phyloP scores from a whole-genome alignment of 2,329 filamentous ascomycete genomes.

The Pseudogymnoascus sp. region DNA sequence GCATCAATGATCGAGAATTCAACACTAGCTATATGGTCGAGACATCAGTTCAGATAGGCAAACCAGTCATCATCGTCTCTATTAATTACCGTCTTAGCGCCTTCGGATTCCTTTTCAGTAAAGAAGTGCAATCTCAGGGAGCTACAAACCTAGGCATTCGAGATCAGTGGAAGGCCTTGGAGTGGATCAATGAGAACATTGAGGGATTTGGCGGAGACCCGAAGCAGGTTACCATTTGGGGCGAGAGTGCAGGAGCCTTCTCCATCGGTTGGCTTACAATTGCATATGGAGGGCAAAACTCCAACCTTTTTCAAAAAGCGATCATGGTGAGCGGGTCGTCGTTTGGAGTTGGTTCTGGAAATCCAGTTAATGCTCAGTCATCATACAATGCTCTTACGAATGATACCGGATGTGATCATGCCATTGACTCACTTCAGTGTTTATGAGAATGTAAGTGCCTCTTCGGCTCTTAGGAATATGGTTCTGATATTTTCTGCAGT shows the following conservation, averaged over 20 bases:
- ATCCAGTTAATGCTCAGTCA: slow-evolving; percentile 21
- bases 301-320: slow-evolving; percentile 40
- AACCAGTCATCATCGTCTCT: slow-evolving; percentile 45
- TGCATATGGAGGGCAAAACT: slow-evolving; percentile 26
- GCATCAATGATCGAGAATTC: slow-evolving; percentile 47
- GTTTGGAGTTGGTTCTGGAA: not conserved
- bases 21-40: slow-evolving; percentile 43
- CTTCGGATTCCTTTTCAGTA: slow-evolving; percentile 55
- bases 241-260: slow-evolving; percentile 54
- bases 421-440: slow-evolving; percentile 49
- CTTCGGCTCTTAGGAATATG: slow-evolving; percentile 29
- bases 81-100: slow-evolving; percentile 55
- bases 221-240: slow-evolving; percentile 52
- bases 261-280: slow-evolving; percentile 63
- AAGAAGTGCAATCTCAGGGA: slow-evolving; percentile 36
- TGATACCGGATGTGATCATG: slow-evolving; percentile 40
- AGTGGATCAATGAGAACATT: slow-evolving; percentile 55
- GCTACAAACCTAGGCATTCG: slow-evolving; percentile 55
- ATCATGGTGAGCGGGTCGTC: slow-evolving; percentile 46
- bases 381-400: slow-evolving; percentile 45
- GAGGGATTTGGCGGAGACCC: slow-evolving; percentile 52
- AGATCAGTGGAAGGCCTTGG: slow-evolving; percentile 51
- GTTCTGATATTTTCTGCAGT: slow-evolving; percentile 24
- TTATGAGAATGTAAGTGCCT: slow-evolving; percentile 42
- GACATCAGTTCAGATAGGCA: slow-evolving; percentile 4